Evolutionary conservation across 495 filamentous ascomycete genomes (phyloP).

Genomic region (Clohesyomyces aquaticus): DNA sequence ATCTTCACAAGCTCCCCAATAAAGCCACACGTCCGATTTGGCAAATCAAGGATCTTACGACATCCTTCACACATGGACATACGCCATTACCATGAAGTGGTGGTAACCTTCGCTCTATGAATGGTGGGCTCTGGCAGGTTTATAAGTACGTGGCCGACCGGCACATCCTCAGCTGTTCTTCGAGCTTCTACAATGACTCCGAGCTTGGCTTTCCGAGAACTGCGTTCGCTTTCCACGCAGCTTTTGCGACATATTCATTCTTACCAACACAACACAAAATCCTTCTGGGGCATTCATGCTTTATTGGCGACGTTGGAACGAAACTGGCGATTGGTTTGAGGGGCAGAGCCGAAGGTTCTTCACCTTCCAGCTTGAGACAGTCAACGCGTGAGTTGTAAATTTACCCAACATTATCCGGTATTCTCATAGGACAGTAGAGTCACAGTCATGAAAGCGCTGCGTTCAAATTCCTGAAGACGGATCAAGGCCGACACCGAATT

Average conservation of each 20-base stretch:
- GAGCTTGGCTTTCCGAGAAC: not conserved
- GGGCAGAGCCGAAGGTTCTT: not conserved
- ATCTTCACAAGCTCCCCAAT: slow-evolving; percentile 17
- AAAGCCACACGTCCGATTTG: slow-evolving; percentile 19
- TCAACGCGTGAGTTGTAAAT: not conserved
- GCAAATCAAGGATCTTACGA: slow-evolving; percentile 25
- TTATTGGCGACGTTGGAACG: not conserved
- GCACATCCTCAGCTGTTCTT: slow-evolving; percentile 1
- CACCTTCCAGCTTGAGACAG: slow-evolving; percentile 28
- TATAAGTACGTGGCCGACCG: slow-evolving; percentile 29
- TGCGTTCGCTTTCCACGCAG: slow-evolving; percentile 2
- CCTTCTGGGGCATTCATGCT: not conserved
- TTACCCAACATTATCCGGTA: slow-evolving; percentile 24
- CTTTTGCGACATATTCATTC: not conserved
- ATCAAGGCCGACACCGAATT: not conserved
- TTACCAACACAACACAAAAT: not conserved
- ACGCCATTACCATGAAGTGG: slow-evolving; percentile 12
- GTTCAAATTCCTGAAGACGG: slow-evolving; percentile 1
- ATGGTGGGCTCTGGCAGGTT: slow-evolving; percentile 6
- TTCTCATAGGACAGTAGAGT: not conserved
- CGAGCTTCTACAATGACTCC: not conserved
- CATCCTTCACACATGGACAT: slow-evolving; percentile 22
- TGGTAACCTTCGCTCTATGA: slow-evolving; percentile 1
- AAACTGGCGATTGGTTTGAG: not conserved
- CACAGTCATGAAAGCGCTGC: not conserved